A percentile compares a stretch with the other conserved stretches of the same genome.
Conservation (phyloP, 2,329 filamentous ascomycete genomes). For the Ophiostoma pallidulum region DNA sequence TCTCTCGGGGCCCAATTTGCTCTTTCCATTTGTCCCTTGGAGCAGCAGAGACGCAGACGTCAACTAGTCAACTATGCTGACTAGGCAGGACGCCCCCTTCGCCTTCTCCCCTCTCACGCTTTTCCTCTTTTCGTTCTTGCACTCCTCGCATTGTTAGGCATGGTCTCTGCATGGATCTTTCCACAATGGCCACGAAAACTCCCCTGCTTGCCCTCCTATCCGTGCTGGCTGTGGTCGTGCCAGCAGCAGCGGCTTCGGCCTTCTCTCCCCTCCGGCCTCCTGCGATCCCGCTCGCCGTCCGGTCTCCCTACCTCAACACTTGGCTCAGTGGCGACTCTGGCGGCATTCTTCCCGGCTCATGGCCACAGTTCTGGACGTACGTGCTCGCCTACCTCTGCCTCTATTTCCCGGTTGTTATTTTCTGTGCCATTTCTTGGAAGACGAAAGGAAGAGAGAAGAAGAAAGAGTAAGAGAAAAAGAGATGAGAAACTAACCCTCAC, state of each 20-base stretch:
- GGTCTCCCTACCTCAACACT: slow-evolving; percentile 63
- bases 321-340: slow-evolving; percentile 57
- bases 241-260: slow-evolving; percentile 13
- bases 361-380: slow-evolving; percentile 61
- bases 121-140: background rate
- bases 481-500: background rate
- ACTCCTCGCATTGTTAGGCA: background rate
- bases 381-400: slow-evolving; percentile 21
- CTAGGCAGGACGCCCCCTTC: background rate
- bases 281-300: slow-evolving; percentile 56
- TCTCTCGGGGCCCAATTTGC: background rate
- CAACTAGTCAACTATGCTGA: no score
- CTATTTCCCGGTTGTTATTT: background rate
- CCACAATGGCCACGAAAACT: slow-evolving; percentile 3
- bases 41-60: no score
- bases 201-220: slow-evolving; percentile 1
- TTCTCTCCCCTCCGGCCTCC: slow-evolving; percentile 26
- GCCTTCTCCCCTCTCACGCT: background rate
- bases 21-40: no score
- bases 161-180: background rate
- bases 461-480: no score
- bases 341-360: slow-evolving; percentile 58
- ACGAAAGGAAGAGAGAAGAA: no score
- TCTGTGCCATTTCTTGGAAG: background rate
- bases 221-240: background rate